phyloP scores from a whole-genome alignment of 2,329 filamentous ascomycete species.

The Elsinoe necatrix region DNA sequence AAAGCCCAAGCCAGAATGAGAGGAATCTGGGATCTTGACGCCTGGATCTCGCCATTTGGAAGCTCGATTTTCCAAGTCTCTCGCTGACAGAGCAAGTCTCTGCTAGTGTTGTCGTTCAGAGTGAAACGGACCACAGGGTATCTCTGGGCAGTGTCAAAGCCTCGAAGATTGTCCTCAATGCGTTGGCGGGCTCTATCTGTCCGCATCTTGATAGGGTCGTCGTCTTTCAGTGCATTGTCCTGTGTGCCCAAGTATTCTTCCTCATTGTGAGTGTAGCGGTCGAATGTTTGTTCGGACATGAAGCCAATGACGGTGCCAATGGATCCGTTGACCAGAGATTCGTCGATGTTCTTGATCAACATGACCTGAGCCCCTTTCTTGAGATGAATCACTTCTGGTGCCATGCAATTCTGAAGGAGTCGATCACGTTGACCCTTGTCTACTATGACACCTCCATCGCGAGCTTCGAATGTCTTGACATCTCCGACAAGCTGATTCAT shows the following conservation, averaged over 20 bases:
- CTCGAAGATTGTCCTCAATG: slow-evolving; percentile 44
- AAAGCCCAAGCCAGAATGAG: slow-evolving; percentile 94
- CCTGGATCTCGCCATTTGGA: slow-evolving; percentile 90
- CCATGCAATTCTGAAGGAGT: slow-evolving; percentile 84
- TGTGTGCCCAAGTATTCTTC: slow-evolving; percentile 43
- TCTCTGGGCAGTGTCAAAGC: slow-evolving; percentile 43
- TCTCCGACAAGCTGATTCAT: slow-evolving; percentile 65
- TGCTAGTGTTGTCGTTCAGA: slow-evolving; percentile 65
- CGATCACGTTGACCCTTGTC: slow-evolving; percentile 65
- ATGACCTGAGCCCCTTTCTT: slow-evolving; percentile 96
- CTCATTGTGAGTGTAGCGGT: slow-evolving; percentile 50
- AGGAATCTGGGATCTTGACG: slow-evolving; percentile 65
- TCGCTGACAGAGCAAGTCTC: slow-evolving; percentile 70
- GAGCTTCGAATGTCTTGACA: slow-evolving; percentile 58
- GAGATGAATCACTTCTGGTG: slow-evolving; percentile 67
- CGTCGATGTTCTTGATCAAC: slow-evolving; percentile 99
- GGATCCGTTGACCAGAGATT: slow-evolving; percentile 86
- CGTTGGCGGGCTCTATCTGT: slow-evolving; percentile 34
- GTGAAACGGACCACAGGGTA: slow-evolving; percentile 83
- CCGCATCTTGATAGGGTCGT: slow-evolving; percentile 26
- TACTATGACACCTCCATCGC: slow-evolving; percentile 60
- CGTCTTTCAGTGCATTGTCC: slow-evolving; percentile 37
- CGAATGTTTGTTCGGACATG: slow-evolving; percentile 60
- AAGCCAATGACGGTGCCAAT: slow-evolving; percentile 78
- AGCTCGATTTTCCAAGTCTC: slow-evolving; percentile 96